Percentiles rank a stretch among this genome's conserved stretches.
These are phyloP conservation scores for Volvariella surrecta DNA, from an alignment of 1,284 basidiomycete genomes.

Conservation along the genomic window DNA sequence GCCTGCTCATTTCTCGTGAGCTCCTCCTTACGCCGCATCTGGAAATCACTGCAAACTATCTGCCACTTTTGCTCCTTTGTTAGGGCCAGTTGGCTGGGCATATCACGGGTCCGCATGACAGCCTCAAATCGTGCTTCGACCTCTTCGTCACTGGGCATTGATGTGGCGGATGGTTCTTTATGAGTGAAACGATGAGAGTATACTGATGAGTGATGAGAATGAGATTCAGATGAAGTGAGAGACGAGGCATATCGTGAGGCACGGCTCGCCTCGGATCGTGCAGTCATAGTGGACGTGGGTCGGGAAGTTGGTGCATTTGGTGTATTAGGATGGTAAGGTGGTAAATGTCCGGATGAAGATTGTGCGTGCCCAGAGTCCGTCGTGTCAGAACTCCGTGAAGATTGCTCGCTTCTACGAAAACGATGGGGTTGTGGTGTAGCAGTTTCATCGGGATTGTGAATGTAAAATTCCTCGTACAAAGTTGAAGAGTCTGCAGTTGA, in stretches of 20 bases:
- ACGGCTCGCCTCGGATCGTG: constrained; percentile 51
- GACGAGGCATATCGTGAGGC: constrained; percentile 56
- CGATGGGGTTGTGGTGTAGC: constrained; percentile 27
- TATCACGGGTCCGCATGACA: constrained; percentile 59
- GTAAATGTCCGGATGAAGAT: constrained; percentile 30
- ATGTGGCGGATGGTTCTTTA: constrained; percentile 61
- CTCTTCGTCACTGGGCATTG: constrained; percentile 66
- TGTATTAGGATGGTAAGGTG: constrained; percentile 10
- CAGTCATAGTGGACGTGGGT: constrained; percentile 44
- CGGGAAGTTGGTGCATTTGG: constrained; percentile 35
- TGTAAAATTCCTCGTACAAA: constrained; percentile 39
- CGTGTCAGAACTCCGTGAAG: constrained; percentile 29
- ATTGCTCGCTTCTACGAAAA: constrained; percentile 47
- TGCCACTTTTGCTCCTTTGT: constrained; percentile 88
- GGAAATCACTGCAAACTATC: constrained; percentile 82
- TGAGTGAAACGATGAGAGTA: constrained; percentile 41
- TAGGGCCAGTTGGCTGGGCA: constrained; percentile 52
- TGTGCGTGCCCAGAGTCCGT: constrained; percentile 37
- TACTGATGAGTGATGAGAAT: constrained; percentile 45
- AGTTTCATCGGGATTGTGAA: constrained; percentile 16
- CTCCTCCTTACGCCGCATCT: constrained; percentile 72
- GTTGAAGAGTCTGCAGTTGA: constrained; percentile 51
- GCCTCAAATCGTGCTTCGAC: constrained; percentile 75
- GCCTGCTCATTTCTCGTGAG: constrained; percentile 49
- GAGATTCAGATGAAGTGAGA: constrained; percentile 39